Conservation (phyloP, 2,329 filamentous ascomycete genomes). For the Magnaporthiopsis incrustans region DNA sequence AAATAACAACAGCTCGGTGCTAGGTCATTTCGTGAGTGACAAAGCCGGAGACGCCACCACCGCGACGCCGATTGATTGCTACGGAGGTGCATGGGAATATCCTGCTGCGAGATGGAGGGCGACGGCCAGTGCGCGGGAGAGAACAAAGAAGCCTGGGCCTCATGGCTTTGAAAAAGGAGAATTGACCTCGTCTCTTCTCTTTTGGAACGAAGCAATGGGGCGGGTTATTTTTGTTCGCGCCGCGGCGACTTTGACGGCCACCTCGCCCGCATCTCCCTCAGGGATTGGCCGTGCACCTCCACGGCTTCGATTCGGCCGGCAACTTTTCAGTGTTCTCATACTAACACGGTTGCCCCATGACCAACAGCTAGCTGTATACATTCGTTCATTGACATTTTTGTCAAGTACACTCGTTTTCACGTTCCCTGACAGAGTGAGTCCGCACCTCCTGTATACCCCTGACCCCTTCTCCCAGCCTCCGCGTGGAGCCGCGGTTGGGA, state of each 20-base stretch:
- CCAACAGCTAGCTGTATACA: slow-evolving; percentile 24
- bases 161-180: background rate
- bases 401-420: slow-evolving; percentile 53
- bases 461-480: background rate
- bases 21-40: background rate
- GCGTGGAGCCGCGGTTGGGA: background rate
- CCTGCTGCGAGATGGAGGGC: background rate
- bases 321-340: slow-evolving; percentile 2
- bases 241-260: background rate
- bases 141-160: background rate
- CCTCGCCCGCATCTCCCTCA: background rate
- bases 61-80: background rate
- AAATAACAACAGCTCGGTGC: background rate
- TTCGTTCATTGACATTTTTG: slow-evolving; percentile 41
- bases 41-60: background rate
- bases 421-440: slow-evolving; percentile 40
- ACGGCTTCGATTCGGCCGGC: background rate
- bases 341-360: slow-evolving; percentile 5
- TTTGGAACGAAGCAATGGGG: background rate
- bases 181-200: background rate
- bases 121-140: background rate
- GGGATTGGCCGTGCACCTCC: background rate
- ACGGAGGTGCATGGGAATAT: background rate
- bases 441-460: background rate
- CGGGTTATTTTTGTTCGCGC: background rate